Evolutionary conservation across 768 basidiomycete species (phyloP), one percentile per base, ranked within the genome.

Genomic region (Russula brevipes): DNA sequence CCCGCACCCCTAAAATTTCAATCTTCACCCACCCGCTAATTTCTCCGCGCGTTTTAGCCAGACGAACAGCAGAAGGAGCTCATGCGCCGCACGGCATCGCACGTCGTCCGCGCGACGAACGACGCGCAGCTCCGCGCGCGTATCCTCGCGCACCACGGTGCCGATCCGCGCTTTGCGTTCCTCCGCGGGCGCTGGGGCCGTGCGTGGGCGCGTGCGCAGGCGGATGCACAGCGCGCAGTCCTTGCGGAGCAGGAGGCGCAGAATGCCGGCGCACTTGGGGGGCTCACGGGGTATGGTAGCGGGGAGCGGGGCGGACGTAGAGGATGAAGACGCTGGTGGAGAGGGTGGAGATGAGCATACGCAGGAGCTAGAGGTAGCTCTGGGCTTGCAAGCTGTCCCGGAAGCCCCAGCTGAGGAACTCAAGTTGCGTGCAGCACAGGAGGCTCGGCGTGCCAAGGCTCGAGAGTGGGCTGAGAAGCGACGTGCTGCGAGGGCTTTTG

Each of bases 81-180:
- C 11, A 94, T 97, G 85, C 74, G 76, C 11, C 82, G 86, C 57
- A 95, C 93, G 0, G 89, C 89, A 0, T 66, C 71, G 12, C 89
- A 92, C 63, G 74, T 95, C 38, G 70, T 80, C 31, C 74, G 83
- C 7, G 88, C 92, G 1, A 84, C 87, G 1, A 93, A 94, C 69
- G 82, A 90, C 16, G 83, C 86, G 0, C 85, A 93, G 66, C 79
- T 96, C 30, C 92, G 94, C 72, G 85, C 94, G 80, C 83, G 93
- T 6, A 94, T 97, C 68, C 77, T 96, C 16, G 87, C 94, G 10
- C 93, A 96, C 68, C 83, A 95, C 69, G 88, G 91, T 0, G 76
- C 78, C 12, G 92, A 96, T 71, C 76, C 78, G 50, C 81, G 89
- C 6, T 95, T 97, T 70, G 83, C 86, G 1, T 95, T 95, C 72